Evolutionary conservation across 768 basidiomycete species (phyloP).

Genomic region (Flagelloscypha sp.): DNA sequence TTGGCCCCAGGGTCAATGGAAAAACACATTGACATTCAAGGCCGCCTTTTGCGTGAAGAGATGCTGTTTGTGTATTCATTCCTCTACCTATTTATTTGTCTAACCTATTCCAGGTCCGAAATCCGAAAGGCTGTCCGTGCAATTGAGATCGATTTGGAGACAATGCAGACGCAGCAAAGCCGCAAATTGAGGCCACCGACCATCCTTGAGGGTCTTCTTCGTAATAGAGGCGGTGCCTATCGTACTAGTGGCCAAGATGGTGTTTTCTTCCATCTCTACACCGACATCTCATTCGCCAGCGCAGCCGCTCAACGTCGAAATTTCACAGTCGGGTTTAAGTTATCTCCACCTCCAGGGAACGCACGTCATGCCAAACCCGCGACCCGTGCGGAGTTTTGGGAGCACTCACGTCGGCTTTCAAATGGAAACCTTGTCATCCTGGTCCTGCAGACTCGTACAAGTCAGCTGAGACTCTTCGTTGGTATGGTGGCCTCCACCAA

Average conservation of each 20-base stretch:
- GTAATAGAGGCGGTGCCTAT: slow-evolving; percentile 53
- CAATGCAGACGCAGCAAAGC: slow-evolving; percentile 2
- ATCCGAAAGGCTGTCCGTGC: slow-evolving; percentile 42
- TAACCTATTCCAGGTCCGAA: slow-evolving; percentile 33
- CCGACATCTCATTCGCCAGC: slow-evolving; percentile 39
- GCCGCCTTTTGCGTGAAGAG: slow-evolving; percentile 67
- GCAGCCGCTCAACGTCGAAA: slow-evolving; percentile 44
- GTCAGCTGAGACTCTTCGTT: too few relatives aligned
- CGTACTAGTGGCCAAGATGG: slow-evolving; percentile 35
- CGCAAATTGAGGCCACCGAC: slow-evolving; percentile 19
- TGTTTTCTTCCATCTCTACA: slow-evolving; percentile 57
- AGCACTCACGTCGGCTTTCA: slow-evolving; percentile 50
- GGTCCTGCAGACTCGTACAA: too few relatives aligned
- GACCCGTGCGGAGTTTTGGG: slow-evolving; percentile 50
- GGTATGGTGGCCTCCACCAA: slow-evolving; percentile 39
- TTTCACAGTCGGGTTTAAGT: slow-evolving; percentile 35
- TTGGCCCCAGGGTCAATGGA: slow-evolving; percentile 52
- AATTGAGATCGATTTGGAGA: slow-evolving; percentile 36
- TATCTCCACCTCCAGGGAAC: slow-evolving; percentile 49
- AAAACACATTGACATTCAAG: slow-evolving; percentile 63
- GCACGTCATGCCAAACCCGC: slow-evolving; percentile 33
- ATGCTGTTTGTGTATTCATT: slow-evolving; percentile 37
- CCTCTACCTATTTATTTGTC: neutral
- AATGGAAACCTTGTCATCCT: slow-evolving; percentile 60
- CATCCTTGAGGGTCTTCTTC: slow-evolving; percentile 36